Conservation (phyloP, 2,329 filamentous ascomycete species). For the Claviceps monticola region DNA sequence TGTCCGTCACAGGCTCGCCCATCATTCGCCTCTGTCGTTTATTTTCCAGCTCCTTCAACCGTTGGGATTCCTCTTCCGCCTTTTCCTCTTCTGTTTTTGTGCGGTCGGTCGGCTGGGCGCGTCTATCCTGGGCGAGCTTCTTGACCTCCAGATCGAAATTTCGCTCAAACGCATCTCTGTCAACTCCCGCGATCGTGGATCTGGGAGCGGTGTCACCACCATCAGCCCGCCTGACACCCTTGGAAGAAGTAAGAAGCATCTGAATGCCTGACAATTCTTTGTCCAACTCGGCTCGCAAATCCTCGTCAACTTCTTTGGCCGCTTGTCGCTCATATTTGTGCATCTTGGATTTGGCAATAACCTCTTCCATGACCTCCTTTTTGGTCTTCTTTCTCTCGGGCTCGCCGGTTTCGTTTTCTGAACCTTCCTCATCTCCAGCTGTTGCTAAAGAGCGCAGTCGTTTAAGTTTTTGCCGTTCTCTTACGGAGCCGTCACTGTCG, state of each 20-base stretch:
- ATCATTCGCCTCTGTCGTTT: conserved; percentile 76
- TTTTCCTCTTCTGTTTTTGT: conserved; percentile 88
- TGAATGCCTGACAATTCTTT: conserved; percentile 69
- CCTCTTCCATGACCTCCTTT: conserved; percentile 93
- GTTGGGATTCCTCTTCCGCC: conserved; percentile 60
- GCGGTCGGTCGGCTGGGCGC: conserved; percentile 71
- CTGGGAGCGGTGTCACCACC: conserved; percentile 11
- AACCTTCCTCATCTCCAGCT: conserved; percentile 31
- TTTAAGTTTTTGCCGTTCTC: conserved; percentile 41
- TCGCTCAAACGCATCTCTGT: conserved; percentile 59
- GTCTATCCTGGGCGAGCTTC: conserved; percentile 69
- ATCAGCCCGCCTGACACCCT: conserved; percentile 25
- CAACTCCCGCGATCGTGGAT: conserved; percentile 34
- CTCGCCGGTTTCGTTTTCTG: conserved; percentile 35
- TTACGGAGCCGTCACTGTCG: conserved; percentile 42
- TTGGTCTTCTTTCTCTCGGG: conserved; percentile 87
- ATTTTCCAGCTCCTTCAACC: conserved; percentile 68
- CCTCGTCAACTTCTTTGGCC: conserved; percentile 84
- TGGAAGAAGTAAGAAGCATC: conserved; percentile 45
- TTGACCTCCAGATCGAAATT: conserved; percentile 78
- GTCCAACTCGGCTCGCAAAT: conserved; percentile 71
- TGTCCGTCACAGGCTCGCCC: conserved; percentile 58
- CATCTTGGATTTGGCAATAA: conserved; percentile 92
- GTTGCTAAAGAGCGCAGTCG: conserved; percentile 34
- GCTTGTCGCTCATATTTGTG: conserved; percentile 92